A percentile compares a stretch with the other conserved stretches of the same genome.
These are phyloP conservation scores for Cudoniella acicularis DNA, from an alignment of 495 filamentous ascomycete genomes.

Conservation along the genomic window DNA sequence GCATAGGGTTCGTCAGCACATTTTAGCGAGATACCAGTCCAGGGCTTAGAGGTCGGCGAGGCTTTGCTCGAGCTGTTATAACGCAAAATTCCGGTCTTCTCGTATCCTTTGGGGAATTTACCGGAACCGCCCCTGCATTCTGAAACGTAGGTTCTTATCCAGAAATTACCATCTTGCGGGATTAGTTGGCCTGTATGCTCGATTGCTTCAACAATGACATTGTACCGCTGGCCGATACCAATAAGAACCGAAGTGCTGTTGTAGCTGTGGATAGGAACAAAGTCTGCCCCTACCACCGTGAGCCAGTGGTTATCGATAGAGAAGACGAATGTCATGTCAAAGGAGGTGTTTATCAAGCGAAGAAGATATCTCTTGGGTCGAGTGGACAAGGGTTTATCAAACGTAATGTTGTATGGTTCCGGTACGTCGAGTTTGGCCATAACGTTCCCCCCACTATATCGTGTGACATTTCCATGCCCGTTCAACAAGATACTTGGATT, in stretches of 20 bases:
- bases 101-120: neutral
- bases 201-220: constrained; percentile 66
- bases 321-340: constrained; percentile 45
- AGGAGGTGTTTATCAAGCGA: constrained; percentile 51
- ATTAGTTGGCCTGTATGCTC: constrained; percentile 24
- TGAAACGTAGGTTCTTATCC: neutral
- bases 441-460: neutral
- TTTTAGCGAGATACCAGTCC: neutral
- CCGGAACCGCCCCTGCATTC: neutral
- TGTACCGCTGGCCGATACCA: constrained; percentile 65
- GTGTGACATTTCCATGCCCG: constrained; percentile 29
- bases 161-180: neutral
- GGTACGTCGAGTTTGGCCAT: neutral
- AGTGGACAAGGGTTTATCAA: neutral
- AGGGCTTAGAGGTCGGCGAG: neutral
- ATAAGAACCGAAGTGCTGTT: constrained; percentile 46
- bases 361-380: constrained; percentile 27
- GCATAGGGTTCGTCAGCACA: constrained; percentile 5
- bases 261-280: constrained; percentile 46
- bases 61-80: constrained; percentile 6
- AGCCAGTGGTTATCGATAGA: constrained; percentile 45
- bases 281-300: constrained; percentile 43
- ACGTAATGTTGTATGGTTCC: neutral
- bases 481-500: neutral
- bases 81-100: constrained; percentile 5